Evolutionary conservation across 371 early-diverging fungal genomes (phyloP), one percentile per base, ranked within the genome.

Genomic region (Smittium culicis): DNA sequence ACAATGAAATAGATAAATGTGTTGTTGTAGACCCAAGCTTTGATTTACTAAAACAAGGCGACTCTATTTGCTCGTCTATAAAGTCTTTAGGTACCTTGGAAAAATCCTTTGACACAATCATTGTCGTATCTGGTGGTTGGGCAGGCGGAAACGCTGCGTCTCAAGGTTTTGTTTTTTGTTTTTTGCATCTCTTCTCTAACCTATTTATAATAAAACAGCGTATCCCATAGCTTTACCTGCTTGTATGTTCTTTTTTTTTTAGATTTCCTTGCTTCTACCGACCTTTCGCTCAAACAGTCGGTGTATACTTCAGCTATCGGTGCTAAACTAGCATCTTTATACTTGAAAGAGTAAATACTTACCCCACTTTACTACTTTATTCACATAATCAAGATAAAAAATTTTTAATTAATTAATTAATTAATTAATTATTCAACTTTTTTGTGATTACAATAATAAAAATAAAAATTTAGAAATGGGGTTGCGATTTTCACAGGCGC

Each of bases 121-220:
- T 97, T 54, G 92, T 91, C 74, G 95, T 92, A 3, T 96, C 98
- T 34, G 98, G 98, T 64, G 98, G 98, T 33, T 97, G 94, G 93
- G 91, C 88, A 34, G 94, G 94, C 54, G 97, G 97, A n/a, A 91
- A 89, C 71, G 86, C 91, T 29, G 80, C 80, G 8, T 82, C 80
- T 71, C 70, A 77, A 32, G 33, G 63, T 63, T 66, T n/a, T 24
- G 11, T 54, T 45, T 45, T n/a, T 63, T n/a, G n/a, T n/a, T n/a
- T n/a, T n/a, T n/a, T n/a, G n/a, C n/a, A n/a, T n/a, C n/a, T n/a
- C n/a, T n/a, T n/a, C n/a, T n/a, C n/a, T n/a, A n/a, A n/a, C n/a
- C n/a, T n/a, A n/a, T n/a, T n/a, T n/a, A n/a, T n/a, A n/a, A n/a
- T n/a, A n/a, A n/a, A n/a, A n/a, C n/a, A n/a, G n/a, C n/a, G n/a